Conservation (phyloP, 108 stramenopile genomes). For the Mayamaea pseudoterrestris region DNA sequence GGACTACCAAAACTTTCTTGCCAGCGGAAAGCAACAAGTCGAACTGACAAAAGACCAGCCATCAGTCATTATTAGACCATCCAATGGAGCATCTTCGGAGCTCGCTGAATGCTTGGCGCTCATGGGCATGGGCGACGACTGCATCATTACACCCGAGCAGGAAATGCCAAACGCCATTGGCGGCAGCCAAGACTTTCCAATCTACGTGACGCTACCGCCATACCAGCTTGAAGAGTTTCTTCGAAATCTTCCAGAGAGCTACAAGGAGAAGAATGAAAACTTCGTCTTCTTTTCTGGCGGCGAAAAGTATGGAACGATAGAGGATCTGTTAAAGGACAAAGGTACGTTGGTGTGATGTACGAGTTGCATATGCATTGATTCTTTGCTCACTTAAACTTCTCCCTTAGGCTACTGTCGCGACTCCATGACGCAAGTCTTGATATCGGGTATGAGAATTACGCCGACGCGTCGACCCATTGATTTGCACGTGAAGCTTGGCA, state of each 20-base stretch:
- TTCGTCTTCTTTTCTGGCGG: constrained; percentile 76
- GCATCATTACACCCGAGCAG: constrained; percentile 38
- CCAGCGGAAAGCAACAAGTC: constrained; percentile 53
- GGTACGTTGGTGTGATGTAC: neutral
- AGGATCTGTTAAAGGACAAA: constrained; percentile 42
- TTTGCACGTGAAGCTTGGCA: constrained; percentile 38
- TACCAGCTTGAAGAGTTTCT: constrained; percentile 45
- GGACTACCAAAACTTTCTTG: constrained; percentile 76
- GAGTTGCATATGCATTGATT: neutral
- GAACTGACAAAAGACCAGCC: constrained; percentile 46
- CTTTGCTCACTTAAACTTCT: neutral
- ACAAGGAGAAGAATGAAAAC: constrained; percentile 38
- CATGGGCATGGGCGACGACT: constrained; percentile 54
- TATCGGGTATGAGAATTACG: constrained; percentile 41
- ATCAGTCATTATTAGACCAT: constrained; percentile 46
- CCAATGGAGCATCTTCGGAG: constrained; percentile 22
- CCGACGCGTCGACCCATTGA: constrained; percentile 31
- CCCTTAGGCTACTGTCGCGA: constrained; percentile 59
- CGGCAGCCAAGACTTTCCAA: constrained; percentile 45
- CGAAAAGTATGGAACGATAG: constrained; percentile 55
- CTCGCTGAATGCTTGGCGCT: constrained; percentile 38
- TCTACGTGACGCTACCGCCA: constrained; percentile 64
- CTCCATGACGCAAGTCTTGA: constrained; percentile 61
- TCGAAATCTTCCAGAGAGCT: constrained; percentile 35
- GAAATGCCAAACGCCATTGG: constrained; percentile 37